phyloP scores from a whole-genome alignment of 352 stramenopile species.

The Pythium brassicae region DNA sequence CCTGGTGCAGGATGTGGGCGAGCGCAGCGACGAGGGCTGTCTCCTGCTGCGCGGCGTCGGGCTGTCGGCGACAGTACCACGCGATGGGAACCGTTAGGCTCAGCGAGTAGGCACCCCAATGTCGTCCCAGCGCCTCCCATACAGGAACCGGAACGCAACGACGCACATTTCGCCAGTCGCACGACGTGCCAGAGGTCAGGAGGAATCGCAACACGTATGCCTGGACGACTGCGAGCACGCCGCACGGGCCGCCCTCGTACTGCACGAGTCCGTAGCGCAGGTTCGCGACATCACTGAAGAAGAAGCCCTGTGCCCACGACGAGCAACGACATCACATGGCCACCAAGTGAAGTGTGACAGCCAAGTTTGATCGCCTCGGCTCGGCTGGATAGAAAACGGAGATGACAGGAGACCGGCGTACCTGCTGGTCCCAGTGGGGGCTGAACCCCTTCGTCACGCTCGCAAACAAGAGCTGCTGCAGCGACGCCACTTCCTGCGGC shows the following conservation, averaged over 20 bases:
- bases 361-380: not conserved
- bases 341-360: not conserved
- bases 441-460: constrained; percentile 51
- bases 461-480: constrained; percentile 61
- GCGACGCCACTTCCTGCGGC: constrained; percentile 34
- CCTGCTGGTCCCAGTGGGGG: constrained; percentile 67
- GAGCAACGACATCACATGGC: not conserved
- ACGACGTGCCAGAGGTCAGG: constrained; percentile 20
- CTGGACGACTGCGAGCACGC: constrained; percentile 92
- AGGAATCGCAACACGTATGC: constrained; percentile 87
- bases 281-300: constrained; percentile 41
- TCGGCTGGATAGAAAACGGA: constrained; percentile 2
- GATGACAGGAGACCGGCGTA: constrained; percentile 9
- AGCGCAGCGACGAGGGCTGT: constrained; percentile 44
- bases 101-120: no score
- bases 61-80: constrained; percentile 20
- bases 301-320: constrained; percentile 58
- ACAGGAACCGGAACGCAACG: not conserved
- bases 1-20: constrained; percentile 67
- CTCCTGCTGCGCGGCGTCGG: constrained; percentile 29
- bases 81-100: constrained; percentile 9
- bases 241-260: constrained; percentile 92
- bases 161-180: constrained; percentile 68
- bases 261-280: constrained; percentile 91
- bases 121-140: no score